Conservation (phyloP, 805 yeast genomes). For the Scheffersomyces coipomensis region DNA sequence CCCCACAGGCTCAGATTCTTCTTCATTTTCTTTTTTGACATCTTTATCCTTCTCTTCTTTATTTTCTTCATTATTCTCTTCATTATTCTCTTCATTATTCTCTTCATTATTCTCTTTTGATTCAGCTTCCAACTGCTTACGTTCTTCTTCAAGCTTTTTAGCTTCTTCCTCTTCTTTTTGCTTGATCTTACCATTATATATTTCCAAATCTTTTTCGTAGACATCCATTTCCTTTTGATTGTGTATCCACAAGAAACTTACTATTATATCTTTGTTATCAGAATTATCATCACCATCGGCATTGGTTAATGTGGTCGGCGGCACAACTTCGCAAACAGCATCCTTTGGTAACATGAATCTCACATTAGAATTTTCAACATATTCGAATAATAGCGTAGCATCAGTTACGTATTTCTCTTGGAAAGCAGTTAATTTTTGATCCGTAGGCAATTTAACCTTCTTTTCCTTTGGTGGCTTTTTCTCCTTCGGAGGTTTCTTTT, state of each 20-base stretch:
- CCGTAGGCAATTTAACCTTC: constrained; percentile 30
- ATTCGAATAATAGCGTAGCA: constrained; percentile 83
- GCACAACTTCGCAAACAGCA: constrained; percentile 62
- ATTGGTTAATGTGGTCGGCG: constrained; percentile 20
- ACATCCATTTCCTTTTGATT: constrained; percentile 48
- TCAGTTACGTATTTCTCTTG: constrained; percentile 68
- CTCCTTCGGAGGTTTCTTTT: constrained; percentile 8
- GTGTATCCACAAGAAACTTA: constrained; percentile 51
- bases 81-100: constrained; percentile 8
- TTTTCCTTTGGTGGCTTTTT: constrained; percentile 13
- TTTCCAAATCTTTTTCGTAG: constrained; percentile 36
- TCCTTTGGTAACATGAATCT: constrained; percentile 76
- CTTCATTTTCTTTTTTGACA: constrained; percentile 8
- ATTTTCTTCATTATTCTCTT: constrained; percentile 14
- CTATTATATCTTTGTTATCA: constrained; percentile 36
- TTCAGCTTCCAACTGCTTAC: constrained; percentile 13
- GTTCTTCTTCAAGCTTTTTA: constrained; percentile 23
- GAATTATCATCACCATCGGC: constrained; percentile 18
- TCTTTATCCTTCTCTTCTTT: constrained; percentile 12
- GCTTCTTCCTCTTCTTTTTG: constrained; percentile 26
- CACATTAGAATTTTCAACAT: constrained; percentile 71
- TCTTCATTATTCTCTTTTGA: constrained; percentile 8
- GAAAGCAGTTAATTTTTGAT: constrained; percentile 68
- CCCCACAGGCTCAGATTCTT: constrained; percentile 9
- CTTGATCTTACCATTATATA: constrained; percentile 24